Evolutionary conservation across 108 stramenopile species (phyloP).

Genomic region (Pinguiococcus pyrenoidosus): DNA sequence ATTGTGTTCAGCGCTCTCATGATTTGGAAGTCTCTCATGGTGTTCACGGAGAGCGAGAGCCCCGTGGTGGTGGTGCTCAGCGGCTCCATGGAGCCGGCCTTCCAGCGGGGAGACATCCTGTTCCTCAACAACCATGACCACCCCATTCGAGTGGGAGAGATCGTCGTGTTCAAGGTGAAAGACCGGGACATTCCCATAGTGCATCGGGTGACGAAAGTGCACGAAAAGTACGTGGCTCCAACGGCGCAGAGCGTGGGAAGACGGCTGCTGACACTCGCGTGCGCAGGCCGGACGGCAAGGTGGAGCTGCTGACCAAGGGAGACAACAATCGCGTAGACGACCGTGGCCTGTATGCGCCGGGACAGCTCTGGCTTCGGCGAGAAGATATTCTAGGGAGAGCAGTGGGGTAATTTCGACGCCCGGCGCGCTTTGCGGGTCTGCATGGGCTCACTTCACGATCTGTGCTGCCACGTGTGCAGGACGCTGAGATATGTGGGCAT

Average conservation of each 20-base stretch:
- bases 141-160: constrained; percentile 84
- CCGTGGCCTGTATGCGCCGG: constrained; percentile 93
- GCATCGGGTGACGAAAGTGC: constrained; percentile 94
- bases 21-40: constrained; percentile 99
- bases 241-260: neutral
- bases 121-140: constrained; percentile 90
- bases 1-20: constrained; percentile 97
- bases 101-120: constrained; percentile 96
- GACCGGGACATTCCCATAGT: constrained; percentile 99
- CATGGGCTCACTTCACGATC: too few relatives aligned
- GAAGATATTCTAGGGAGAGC: constrained; percentile 96
- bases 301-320: constrained; percentile 94
- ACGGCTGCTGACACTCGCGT: neutral
- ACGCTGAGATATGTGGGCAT: constrained; percentile 92
- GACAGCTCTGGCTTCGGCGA: constrained; percentile 93
- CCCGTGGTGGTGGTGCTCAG: constrained; percentile 96
- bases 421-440: too few relatives aligned
- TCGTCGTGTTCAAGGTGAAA: constrained; percentile 98
- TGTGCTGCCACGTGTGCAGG: too few relatives aligned
- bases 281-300: constrained; percentile 42
- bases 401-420: constrained; percentile 2
- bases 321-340: constrained; percentile 99
- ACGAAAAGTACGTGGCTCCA: constrained; percentile 41
- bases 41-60: constrained; percentile 84
- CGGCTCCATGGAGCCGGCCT: constrained; percentile 98